Evolutionary conservation across 106 monocot species (phyloP).

Genomic region (Amphibolis antarctica): DNA sequence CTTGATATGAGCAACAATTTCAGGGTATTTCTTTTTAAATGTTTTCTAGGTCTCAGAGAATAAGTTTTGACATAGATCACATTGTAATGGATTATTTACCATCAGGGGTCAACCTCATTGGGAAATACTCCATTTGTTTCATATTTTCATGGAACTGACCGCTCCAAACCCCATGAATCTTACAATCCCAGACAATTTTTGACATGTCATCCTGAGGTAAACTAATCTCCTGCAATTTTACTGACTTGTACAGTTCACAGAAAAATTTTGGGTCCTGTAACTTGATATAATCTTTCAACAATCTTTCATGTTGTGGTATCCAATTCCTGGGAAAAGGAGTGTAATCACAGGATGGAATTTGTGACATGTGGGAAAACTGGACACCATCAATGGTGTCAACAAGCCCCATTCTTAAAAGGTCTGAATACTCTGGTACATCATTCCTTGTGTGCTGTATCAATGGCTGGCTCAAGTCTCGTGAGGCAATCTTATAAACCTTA

Average conservation of each 20-base stretch:
- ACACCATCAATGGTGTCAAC: constrained; percentile 93
- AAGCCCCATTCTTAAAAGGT: constrained; percentile 88
- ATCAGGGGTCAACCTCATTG: neutral
- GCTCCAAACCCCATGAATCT: constrained; percentile 50
- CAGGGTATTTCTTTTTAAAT: too few relatives aligned
- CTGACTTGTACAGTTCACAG: constrained; percentile 51
- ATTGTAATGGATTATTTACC: neutral
- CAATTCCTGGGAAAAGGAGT: constrained; percentile 84
- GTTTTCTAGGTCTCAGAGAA: too few relatives aligned
- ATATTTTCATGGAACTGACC: neutral
- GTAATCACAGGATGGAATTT: constrained; percentile 91
- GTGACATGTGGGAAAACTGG: constrained; percentile 79
- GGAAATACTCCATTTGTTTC: neutral
- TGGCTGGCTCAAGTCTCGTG: constrained; percentile 69
- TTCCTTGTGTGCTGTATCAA: constrained; percentile 62
- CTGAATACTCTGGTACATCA: constrained; percentile 73
- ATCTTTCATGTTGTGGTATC: constrained; percentile 57
- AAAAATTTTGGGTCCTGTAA: constrained; percentile 82
- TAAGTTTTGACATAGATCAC: neutral
- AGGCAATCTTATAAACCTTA: constrained; percentile 80
- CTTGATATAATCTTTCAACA: constrained; percentile 59
- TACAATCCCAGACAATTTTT: constrained; percentile 65
- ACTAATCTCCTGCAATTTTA: constrained; percentile 36
- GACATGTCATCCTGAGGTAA: constrained; percentile 71
- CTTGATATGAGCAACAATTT: too few relatives aligned